A percentile compares a stretch with the other conserved stretches of the same genome.
Conservation (phyloP, 176 grass and related monocot species). For the Neostapfia colusana region DNA sequence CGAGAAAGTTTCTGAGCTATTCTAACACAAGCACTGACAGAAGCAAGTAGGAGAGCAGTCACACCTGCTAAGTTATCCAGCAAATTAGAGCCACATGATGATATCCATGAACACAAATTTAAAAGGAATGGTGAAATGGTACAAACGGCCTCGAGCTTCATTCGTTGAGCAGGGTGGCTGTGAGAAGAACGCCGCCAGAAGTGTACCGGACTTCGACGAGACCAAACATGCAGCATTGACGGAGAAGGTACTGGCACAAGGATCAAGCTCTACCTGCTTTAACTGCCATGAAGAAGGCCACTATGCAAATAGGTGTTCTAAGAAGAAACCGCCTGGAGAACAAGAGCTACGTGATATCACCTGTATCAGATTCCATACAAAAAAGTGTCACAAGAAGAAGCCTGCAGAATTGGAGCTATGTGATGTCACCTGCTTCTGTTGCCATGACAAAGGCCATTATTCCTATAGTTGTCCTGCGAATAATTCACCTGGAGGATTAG, state of each 20-base stretch:
- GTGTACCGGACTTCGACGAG: not conserved
- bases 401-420: not conserved
- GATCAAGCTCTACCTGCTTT: not conserved
- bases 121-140: not conserved
- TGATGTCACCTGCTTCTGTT: slow-evolving; percentile 1
- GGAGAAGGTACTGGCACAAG: not conserved
- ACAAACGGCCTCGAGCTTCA: not conserved
- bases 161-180: not conserved
- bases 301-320: slow-evolving; percentile 2
- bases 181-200: not conserved
- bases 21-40: not conserved
- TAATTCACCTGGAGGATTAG: not conserved
- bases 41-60: not conserved
- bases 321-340: not conserved
- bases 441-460: slow-evolving; percentile 11
- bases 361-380: not conserved
- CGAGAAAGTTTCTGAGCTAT: slow-evolving; percentile 12
- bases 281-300: slow-evolving; percentile 8
- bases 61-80: not conserved
- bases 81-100: slow-evolving; percentile 17
- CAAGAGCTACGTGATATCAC: not conserved
- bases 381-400: not conserved
- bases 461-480: not conserved
- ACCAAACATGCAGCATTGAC: not conserved
- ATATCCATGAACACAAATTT: not conserved